Conservation (phyloP, 2,329 filamentous ascomycete genomes). For the Setomelanomma holmii region DNA sequence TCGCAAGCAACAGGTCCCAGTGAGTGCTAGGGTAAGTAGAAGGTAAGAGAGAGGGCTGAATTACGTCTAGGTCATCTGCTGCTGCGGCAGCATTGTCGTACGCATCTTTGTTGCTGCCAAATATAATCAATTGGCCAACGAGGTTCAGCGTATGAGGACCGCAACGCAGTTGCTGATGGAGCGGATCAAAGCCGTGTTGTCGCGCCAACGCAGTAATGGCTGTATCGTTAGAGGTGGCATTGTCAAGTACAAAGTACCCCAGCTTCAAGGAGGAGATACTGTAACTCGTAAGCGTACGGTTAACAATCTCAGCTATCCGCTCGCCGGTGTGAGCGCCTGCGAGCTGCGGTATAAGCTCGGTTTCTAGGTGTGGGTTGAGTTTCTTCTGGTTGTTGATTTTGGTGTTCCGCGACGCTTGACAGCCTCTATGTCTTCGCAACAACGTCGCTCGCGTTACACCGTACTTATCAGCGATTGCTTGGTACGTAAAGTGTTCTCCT, state of each 20-base stretch:
- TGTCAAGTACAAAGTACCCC: neutral
- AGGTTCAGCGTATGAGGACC: neutral
- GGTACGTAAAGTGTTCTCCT: neutral
- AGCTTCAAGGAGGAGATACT: neutral
- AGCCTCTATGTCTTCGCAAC: neutral
- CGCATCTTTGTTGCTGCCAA: neutral
- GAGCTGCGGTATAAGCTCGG: neutral
- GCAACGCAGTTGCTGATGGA: neutral
- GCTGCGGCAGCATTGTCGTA: too few species aligned
- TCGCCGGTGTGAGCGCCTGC: neutral
- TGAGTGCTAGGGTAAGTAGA: too few species aligned
- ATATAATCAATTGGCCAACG: neutral
- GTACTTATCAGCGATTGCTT: neutral
- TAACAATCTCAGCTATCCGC: neutral
- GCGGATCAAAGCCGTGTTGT: neutral
- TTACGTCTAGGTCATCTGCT: too few species aligned
- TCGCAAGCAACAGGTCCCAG: too few species aligned
- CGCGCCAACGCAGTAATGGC: neutral
- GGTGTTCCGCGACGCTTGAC: neutral
- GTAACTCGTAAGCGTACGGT: neutral
- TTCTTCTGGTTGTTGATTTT: neutral
- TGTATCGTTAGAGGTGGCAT: neutral
- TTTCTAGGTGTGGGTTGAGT: neutral
- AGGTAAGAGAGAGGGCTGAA: too few species aligned
- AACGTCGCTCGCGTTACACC: neutral